phyloP scores from a whole-genome alignment of 2,329 filamentous ascomycete species.

The Drechslera avenae region DNA sequence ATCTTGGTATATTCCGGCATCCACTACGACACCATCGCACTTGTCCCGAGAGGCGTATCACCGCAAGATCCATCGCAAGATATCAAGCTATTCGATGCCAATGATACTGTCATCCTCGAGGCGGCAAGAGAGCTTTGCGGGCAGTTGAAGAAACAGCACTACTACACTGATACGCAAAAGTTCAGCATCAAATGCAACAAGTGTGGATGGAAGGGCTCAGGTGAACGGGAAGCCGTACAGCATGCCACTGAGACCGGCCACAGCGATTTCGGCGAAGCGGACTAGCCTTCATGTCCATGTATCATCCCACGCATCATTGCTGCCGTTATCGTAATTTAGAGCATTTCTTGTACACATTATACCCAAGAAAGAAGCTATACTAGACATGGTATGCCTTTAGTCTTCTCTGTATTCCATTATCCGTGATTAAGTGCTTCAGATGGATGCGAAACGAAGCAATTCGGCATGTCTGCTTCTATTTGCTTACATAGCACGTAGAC shows the following conservation, averaged over 20 bases:
- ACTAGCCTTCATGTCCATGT: slow-evolving; percentile 5
- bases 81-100: slow-evolving; percentile 71
- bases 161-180: slow-evolving; percentile 85
- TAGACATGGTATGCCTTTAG: too few relatives aligned
- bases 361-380: too few relatives aligned
- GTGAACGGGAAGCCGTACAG: slow-evolving; percentile 65
- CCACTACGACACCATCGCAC: slow-evolving; percentile 88
- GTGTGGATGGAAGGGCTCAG: slow-evolving; percentile 71
- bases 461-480: too few relatives aligned
- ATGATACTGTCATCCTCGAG: slow-evolving; percentile 60
- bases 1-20: slow-evolving; percentile 90
- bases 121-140: slow-evolving; percentile 62
- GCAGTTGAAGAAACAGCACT: slow-evolving; percentile 72
- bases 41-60: slow-evolving; percentile 65
- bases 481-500: too few relatives aligned
- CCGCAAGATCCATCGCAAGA: slow-evolving; percentile 74
- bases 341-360: not conserved
- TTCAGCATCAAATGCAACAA: slow-evolving; percentile 79
- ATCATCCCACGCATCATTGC: not conserved
- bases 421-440: too few relatives aligned
- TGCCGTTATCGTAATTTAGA: not conserved
- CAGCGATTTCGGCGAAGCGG: slow-evolving; percentile 43
- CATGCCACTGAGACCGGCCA: slow-evolving; percentile 66
- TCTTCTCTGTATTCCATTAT: too few relatives aligned
- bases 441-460: too few relatives aligned